Percentiles rank a stretch among this genome's conserved stretches.
These are phyloP conservation scores for Tilletiaria anomala DNA, from an alignment of 1,284 basidiomycete species.

Conservation along the genomic window DNA sequence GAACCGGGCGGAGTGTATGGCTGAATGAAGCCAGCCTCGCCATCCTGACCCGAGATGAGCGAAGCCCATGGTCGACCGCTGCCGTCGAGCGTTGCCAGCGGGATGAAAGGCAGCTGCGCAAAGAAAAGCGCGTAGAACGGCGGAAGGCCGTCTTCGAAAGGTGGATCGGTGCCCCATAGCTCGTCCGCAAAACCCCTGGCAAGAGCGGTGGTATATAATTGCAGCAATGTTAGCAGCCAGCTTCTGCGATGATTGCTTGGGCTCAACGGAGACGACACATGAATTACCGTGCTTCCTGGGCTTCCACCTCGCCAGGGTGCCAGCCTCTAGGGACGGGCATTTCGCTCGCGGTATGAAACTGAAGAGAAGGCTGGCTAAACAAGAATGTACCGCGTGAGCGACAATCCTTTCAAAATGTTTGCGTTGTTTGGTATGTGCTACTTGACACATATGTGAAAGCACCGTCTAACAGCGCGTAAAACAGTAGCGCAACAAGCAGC, in stretches of 20 bases:
- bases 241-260: too few species aligned
- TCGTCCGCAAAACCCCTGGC: slow-evolving; percentile 3
- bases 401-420: too few species aligned
- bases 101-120: slow-evolving; percentile 3
- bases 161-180: slow-evolving; percentile 1
- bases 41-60: slow-evolving; percentile 2
- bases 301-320: slow-evolving; percentile 6
- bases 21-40: slow-evolving; percentile 2
- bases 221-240: too few species aligned
- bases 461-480: too few species aligned
- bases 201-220: too few species aligned
- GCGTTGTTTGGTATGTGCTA: too few species aligned
- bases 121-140: slow-evolving; percentile 3
- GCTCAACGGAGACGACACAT: too few species aligned
- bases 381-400: too few species aligned
- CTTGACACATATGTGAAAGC: too few species aligned
- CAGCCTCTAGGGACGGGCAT: slow-evolving; percentile 6
- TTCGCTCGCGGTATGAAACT: not conserved
- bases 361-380: too few species aligned
- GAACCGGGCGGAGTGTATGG: not conserved
- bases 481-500: too few species aligned
- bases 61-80: slow-evolving; percentile 3
- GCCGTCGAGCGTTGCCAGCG: slow-evolving; percentile 5
- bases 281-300: too few species aligned
- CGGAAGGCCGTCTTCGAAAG: slow-evolving; percentile 1